Percentiles rank a stretch among this genome's conserved stretches.
Evolutionary conservation across 2,329 filamentous ascomycete genomes (phyloP).

Genomic region (Colletotrichum sp.): DNA sequence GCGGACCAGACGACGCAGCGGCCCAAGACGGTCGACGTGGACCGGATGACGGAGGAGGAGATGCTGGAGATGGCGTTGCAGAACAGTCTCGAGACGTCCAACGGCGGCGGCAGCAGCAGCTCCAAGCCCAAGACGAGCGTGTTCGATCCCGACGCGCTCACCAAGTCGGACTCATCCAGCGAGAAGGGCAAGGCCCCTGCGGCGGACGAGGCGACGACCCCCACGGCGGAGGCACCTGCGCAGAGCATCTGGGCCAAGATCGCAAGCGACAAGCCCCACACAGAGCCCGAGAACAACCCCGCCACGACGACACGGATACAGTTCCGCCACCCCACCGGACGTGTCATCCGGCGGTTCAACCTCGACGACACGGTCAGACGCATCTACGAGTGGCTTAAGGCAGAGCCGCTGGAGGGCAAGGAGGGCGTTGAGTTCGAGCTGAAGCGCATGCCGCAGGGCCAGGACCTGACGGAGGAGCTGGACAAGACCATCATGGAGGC

Average conservation of each 20-base stretch:
- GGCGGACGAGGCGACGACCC: conserved; percentile 19
- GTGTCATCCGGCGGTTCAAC: conserved; percentile 86
- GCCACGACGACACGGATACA: conserved; percentile 86
- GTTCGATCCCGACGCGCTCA: conserved; percentile 87
- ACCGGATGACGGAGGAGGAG: conserved; percentile 94
- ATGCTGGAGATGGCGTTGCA: conserved; percentile 94
- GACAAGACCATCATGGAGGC: conserved; percentile 79
- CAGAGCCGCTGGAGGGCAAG: conserved; percentile 82
- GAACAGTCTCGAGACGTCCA: conserved; percentile 74
- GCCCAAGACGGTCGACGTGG: conserved; percentile 74
- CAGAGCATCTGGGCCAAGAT: conserved; percentile 70
- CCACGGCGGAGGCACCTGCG: conserved; percentile 25
- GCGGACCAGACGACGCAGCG: conserved; percentile 76
- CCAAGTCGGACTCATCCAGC: conserved; percentile 62
- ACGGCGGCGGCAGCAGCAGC: conserved; percentile 33
- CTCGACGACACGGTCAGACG: conserved; percentile 78
- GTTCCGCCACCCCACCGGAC: conserved; percentile 84
- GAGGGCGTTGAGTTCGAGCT: conserved; percentile 83
- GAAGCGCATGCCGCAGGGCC: conserved; percentile 77
- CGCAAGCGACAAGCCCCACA: conserved; percentile 73
- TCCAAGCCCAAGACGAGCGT: conserved; percentile 55
- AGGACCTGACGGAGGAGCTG: conserved; percentile 80
- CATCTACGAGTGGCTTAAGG: conserved; percentile 97
- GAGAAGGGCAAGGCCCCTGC: conserved; percentile 53
- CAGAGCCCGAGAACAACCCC: conserved; percentile 76